Conservation (phyloP, 495 filamentous ascomycete genomes). For the Neurospora sp. region DNA sequence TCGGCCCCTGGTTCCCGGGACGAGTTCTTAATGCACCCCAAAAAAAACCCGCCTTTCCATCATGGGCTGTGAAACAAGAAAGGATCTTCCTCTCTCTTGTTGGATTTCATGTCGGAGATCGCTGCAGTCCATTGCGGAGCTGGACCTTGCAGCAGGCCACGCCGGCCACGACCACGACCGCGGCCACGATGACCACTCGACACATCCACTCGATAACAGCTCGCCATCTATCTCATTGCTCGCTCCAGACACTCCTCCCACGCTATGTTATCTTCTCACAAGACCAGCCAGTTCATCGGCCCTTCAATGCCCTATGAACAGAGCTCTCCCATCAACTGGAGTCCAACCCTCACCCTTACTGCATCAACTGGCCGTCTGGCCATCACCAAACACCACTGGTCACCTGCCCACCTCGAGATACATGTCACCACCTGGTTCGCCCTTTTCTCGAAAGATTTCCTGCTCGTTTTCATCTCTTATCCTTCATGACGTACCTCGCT, state of each 20-base stretch:
- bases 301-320: neutral
- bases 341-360: neutral
- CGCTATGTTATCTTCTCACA: neutral
- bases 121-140: neutral
- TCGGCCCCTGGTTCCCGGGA: neutral
- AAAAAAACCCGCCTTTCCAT: neutral
- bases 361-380: neutral
- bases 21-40: neutral
- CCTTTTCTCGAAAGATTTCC: neutral
- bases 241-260: neutral
- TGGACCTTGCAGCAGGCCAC: neutral
- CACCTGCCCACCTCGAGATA: neutral
- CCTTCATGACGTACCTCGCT: neutral
- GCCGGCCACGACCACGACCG: neutral
- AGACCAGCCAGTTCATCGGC: neutral
- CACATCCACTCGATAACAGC: neutral
- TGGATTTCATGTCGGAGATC: neutral
- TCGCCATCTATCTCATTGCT: neutral
- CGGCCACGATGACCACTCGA: neutral
- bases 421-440: neutral
- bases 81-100: neutral
- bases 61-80: neutral
- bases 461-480: neutral
- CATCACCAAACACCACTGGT: neutral
- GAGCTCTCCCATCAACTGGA: neutral